Base-by-base conservation (phyloP, 2,329 filamentous ascomycete species). In the Clarireedia paspali region DNA sequence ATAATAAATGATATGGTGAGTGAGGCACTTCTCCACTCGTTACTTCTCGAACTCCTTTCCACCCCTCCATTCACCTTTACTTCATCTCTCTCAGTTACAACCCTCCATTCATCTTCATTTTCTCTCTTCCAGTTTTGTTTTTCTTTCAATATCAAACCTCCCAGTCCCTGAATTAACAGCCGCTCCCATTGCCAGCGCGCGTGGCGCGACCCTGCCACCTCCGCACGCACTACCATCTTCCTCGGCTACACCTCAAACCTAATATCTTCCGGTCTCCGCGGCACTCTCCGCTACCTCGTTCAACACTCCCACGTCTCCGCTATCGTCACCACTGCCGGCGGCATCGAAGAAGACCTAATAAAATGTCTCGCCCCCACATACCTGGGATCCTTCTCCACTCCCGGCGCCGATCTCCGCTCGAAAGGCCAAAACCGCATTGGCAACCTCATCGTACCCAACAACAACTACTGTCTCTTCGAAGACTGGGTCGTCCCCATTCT, bases 201-300 rank as follows among this genome's bases (percentile, higher is more conserved):
- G 56, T 97, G 89, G 86, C 79, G 79, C 59, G 88, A 96, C 69
- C 83, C 89, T 0, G 88, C 91, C 67, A 88, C 88, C 1, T 83
- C 82, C 14, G 83, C 87, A 26, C 82, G 82, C 66, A 94, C 94
- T 17, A 97, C 94, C 58, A 92, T 99, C 65, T 97, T 99, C 73
- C 82, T 99, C 7, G 94, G 94, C 56, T 99, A 96, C 75, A 99
- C 94, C 9, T 96, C 90, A 50, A 99, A 99, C 70, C 80, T 99
- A 65, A 96, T 99, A 67, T 97, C 94, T 0, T 99, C 92, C 3
- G 94, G 94, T 7, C 81, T 99, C 30, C 84, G 94, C 53, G 91
- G 95, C 63, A 91, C 91, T 38, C 77, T 99, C 62, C 88, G 94
- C 56, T 99, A 91, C 75, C 82, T 99, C 0, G 91, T 95, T 46